Evolutionary conservation across 2,329 filamentous ascomycete species (phyloP).

Genomic region (Penicillium fuscoglaucum): DNA sequence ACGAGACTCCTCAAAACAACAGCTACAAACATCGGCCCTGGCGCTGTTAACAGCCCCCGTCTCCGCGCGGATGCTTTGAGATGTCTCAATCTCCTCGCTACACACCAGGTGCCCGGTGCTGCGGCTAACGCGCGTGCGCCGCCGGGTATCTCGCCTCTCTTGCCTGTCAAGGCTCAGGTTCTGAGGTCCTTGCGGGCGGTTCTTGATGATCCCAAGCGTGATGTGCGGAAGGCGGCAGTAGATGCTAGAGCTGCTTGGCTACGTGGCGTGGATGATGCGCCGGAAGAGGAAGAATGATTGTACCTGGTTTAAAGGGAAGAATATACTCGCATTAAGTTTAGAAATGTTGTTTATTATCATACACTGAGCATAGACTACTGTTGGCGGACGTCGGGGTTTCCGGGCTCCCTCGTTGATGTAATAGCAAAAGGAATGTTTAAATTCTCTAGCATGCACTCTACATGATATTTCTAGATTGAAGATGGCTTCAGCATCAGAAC

Average conservation of each 20-base stretch:
- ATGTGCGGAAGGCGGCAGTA: conserved; percentile 63
- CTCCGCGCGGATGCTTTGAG: conserved; percentile 40
- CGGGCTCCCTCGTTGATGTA: not conserved
- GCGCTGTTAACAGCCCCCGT: conserved; percentile 26
- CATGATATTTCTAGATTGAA: not conserved
- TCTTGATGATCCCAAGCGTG: conserved; percentile 63
- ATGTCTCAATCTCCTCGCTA: conserved; percentile 42
- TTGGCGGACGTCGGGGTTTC: not conserved
- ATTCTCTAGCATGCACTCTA: not conserved
- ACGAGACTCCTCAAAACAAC: conserved; percentile 55
- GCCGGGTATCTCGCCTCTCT: conserved; percentile 46
- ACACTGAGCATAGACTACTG: not conserved
- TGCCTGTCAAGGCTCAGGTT: conserved; percentile 59
- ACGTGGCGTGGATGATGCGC: conserved; percentile 57
- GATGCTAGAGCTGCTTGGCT: conserved; percentile 63
- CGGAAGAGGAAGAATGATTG: conserved; percentile 54
- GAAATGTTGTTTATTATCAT: not conserved
- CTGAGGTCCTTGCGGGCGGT: conserved; percentile 55
- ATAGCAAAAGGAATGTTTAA: not conserved
- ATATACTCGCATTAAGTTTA: not conserved
- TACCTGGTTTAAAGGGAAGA: not conserved
- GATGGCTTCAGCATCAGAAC: not conserved
- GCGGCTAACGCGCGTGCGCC: conserved; percentile 28
- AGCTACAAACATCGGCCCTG: conserved; percentile 19
- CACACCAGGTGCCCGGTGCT: conserved; percentile 24